Base-by-base conservation (phyloP, 495 filamentous ascomycete species). In the Neurospora sp. region DNA sequence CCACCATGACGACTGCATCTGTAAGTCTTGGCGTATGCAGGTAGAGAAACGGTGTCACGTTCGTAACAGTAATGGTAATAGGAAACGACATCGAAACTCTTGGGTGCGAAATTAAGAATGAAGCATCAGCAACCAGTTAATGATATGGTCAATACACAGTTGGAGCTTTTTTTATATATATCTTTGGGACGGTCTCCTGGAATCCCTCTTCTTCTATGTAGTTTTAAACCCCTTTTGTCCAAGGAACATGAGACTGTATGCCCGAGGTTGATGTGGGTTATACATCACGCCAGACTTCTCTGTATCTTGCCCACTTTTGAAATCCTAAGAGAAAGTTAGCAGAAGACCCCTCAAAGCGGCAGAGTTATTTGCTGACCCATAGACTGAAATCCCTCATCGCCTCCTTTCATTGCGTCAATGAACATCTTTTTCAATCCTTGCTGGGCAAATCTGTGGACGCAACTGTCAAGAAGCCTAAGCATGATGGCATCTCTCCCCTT, bases 221-320 rank as follows among this genome's bases (percentile, higher is more conserved):
- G 22, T 14, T 14, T 27, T 27, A 27, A 1, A 59, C 4, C 22
- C 22, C 20, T 14, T 7, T 8, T 41, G 35, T n/a, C 35, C 8
- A 38, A 45, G 1, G 40, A 12, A 27, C 10, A 1, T 27, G 17
- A 45, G 40, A 27, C n/a, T 14, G 40, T 39, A 45, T 20, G 14
- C 40, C 37, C 1, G 10, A 44, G 17, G 14, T n/a, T 71, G 69
- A 40, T 8, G 12, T 65, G 6, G 27, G 7, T 74, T 74, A 82
- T 31, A 79, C 76, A 70, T 79, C 76, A 68, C 80, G 79, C 84
- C 84, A 86, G 53, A 83, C 75, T 41, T 86, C 84, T 78, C 79
- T 79, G 75, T 86, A 86, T 74, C 76, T 81, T 38, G 83, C 83
- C 84, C 84, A 86, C 74, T 84, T 84, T 73, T 82, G 83, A 35